These are phyloP conservation scores for Penicillium sp. DNA, from an alignment of 2,329 filamentous ascomycete species.

Conservation along the genomic window DNA sequence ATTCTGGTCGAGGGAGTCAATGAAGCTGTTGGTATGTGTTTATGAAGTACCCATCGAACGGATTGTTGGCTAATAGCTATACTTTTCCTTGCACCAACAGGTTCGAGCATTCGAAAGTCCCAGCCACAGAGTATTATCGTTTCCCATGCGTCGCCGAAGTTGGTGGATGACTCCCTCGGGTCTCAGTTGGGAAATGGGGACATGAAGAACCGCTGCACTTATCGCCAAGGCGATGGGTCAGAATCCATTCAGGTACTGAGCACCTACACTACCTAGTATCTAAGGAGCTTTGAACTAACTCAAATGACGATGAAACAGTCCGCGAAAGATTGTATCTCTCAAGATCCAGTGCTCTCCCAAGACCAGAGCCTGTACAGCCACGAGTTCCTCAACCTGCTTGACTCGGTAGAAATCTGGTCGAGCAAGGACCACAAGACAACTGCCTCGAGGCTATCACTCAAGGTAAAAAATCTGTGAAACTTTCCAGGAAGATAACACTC, in stretches of 20 bases:
- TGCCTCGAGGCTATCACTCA: constrained; percentile 39
- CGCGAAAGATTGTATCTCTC: constrained; percentile 31
- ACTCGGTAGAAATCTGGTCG: constrained; percentile 38
- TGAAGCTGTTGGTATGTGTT: constrained; percentile 64
- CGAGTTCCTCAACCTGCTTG: constrained; percentile 46
- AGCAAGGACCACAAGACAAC: constrained; percentile 34
- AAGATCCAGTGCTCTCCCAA: constrained; percentile 28
- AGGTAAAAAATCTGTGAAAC: constrained; percentile 38
- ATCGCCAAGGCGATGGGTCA: constrained; percentile 16
- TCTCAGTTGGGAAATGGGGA: constrained; percentile 13
- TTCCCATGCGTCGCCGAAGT: constrained; percentile 22
- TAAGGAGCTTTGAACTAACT: background rate
- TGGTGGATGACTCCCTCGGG: constrained; percentile 20
- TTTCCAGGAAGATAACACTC: no score
- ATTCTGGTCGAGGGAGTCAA: constrained; percentile 63
- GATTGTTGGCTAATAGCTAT: constrained; percentile 16
- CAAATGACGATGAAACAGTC: constrained; percentile 18
- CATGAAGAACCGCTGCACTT: constrained; percentile 24
- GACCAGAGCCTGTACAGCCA: constrained; percentile 14
- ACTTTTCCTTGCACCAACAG: constrained; percentile 17
- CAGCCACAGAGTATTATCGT: constrained; percentile 25
- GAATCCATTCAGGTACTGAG: constrained; percentile 19
- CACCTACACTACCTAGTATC: background rate
- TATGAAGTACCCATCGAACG: constrained; percentile 5
- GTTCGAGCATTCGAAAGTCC: constrained; percentile 21